Evolutionary conservation across 148 eudicot genomes (phyloP).

Genomic region (Pharnaceum exiguum): DNA sequence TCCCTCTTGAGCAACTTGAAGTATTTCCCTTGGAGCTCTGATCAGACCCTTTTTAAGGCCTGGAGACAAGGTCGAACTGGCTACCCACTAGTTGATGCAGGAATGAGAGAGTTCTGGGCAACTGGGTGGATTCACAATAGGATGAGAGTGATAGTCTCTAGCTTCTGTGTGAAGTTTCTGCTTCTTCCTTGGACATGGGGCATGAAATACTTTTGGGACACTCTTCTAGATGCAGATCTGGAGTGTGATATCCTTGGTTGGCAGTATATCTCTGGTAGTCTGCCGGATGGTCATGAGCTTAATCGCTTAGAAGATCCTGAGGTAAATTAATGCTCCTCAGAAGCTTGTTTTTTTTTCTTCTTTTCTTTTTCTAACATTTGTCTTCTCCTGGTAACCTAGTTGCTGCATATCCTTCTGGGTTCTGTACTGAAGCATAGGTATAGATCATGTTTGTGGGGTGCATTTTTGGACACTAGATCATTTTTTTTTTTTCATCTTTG

Average conservation of each 20-base stretch:
- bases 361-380: too few species aligned
- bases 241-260: constrained; percentile 96
- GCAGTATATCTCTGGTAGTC: constrained; percentile 97
- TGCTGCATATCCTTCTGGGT: neutral
- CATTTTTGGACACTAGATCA: too few species aligned
- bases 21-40: constrained; percentile 76
- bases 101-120: constrained; percentile 99
- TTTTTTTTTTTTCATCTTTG: too few species aligned
- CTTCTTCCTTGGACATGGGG: constrained; percentile 99
- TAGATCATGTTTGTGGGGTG: too few species aligned
- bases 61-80: constrained; percentile 99
- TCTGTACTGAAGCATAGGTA: too few species aligned
- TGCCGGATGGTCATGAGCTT: constrained; percentile 94
- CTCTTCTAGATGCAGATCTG: constrained; percentile 92
- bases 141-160: constrained; percentile 80
- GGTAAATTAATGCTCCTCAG: constrained; percentile 30
- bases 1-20: constrained; percentile 61
- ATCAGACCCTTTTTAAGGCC: constrained; percentile 64
- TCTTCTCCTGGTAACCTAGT: neutral
- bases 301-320: constrained; percentile 85
- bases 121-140: constrained; percentile 94
- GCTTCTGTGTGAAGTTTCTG: constrained; percentile 81
- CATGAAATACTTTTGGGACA: constrained; percentile 98
- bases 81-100: constrained; percentile 93
- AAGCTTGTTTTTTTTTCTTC: neutral